Evolutionary conservation across 257 asterid genomes (phyloP), one percentile per base, ranked within the genome.

Genomic region (Fraxinus excelsior): DNA sequence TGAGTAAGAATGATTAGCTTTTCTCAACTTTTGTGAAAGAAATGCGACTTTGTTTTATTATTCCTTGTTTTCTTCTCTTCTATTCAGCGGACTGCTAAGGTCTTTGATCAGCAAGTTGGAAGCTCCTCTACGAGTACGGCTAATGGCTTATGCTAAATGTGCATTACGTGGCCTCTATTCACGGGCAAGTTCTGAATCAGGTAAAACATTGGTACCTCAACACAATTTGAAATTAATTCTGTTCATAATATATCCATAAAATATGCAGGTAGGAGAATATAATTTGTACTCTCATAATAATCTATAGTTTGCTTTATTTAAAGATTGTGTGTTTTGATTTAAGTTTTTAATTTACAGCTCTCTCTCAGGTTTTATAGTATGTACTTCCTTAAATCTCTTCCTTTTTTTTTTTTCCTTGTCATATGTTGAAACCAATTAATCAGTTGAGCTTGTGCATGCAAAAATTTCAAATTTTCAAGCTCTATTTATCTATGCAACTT

Each of bases 21-120:
- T 71, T 40, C 56, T 67, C 35, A 73, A 25, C 62, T 5, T 3
- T 12, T 64, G 53, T 66, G 71, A 16, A 44, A 70, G 6, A 28
- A 68, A 40, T 68, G 51, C 62, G 73, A 68, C 5, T 58, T n/a
- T 38, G 25, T 79, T 71, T 70, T 23, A 34, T 26, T 31, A n/a
- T 10, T 51, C 49, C 35, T 72, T 62, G 13, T 9, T 65, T 51
- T 49, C 60, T 9, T 40, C 23, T 71, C 37, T 76, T 78, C 26
- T 68, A 23, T 79, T 66, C 78, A 94, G 98, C 78, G 98, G 99
- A 68, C 85, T 95, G 51, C 87, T 95, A 68, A 82, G 93, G 85
- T 93, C 99, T 83, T 82, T 95, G 88, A 82, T 85, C 84, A 91
- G 96, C 90, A 95, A 93, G 87, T 75, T 95, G 87, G 98, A 94